Evolutionary conservation across 2,329 filamentous ascomycete species (phyloP).

Genomic region (Amesomyces nigricolor): DNA sequence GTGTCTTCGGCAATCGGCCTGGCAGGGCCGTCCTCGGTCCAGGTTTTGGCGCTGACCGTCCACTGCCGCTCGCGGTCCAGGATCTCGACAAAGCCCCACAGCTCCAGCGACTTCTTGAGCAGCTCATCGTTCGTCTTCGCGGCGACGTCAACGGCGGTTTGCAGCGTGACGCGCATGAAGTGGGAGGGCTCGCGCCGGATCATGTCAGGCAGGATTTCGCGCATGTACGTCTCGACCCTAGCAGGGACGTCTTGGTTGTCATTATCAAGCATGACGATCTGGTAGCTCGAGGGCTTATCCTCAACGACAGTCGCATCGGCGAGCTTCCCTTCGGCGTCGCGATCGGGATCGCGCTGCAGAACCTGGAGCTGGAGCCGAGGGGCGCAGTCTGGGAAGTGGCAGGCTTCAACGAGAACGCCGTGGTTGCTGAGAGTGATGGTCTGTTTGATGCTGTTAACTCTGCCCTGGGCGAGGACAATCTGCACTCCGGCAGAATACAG

Average conservation of each 20-base stretch:
- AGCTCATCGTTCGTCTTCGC: slow-evolving; percentile 47
- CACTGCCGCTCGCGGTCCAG: slow-evolving; percentile 60
- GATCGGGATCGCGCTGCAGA: slow-evolving; percentile 35
- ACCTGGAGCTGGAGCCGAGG: slow-evolving; percentile 41
- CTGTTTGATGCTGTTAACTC: slow-evolving; percentile 51
- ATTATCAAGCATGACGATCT: slow-evolving; percentile 53
- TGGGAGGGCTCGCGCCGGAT: slow-evolving; percentile 55
- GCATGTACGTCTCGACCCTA: slow-evolving; percentile 57
- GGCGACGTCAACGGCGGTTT: slow-evolving; percentile 43
- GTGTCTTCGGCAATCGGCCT: slow-evolving; percentile 48
- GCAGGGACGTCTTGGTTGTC: slow-evolving; percentile 55
- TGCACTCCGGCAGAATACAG: slow-evolving; percentile 60
- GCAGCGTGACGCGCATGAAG: slow-evolving; percentile 54
- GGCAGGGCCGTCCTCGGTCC: slow-evolving; percentile 36
- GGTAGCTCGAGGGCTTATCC: slow-evolving; percentile 18
- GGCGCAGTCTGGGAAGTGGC: slow-evolving; percentile 49
- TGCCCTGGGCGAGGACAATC: slow-evolving; percentile 54
- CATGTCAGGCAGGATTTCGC: slow-evolving; percentile 51
- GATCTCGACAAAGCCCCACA: slow-evolving; percentile 61
- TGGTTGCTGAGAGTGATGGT: slow-evolving; percentile 45
- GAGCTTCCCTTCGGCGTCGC: slow-evolving; percentile 31
- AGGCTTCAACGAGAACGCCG: slow-evolving; percentile 49
- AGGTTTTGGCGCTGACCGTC: slow-evolving; percentile 48
- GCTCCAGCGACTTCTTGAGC: slow-evolving; percentile 53
- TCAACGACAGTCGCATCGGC: slow-evolving; percentile 24